A percentile compares a stretch with the other conserved stretches of the same genome.
Conservation (phyloP, 805 yeast genomes). For the Blastobotrys chiropterorum region DNA sequence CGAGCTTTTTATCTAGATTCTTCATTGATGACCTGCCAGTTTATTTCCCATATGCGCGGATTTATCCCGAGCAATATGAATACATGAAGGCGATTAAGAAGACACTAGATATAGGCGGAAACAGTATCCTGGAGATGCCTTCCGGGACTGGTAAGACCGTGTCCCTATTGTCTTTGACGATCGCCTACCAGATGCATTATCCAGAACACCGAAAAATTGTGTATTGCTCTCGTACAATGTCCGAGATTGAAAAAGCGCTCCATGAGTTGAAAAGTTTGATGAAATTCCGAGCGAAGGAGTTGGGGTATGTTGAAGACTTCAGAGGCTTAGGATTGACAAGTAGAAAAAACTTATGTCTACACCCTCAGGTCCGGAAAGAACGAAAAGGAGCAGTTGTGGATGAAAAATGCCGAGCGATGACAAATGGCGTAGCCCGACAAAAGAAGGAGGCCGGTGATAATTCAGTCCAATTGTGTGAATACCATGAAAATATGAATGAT, state of each 20-base stretch:
- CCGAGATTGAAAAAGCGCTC: constrained; percentile 95
- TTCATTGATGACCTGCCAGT: constrained; percentile 94
- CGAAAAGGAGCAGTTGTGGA: constrained; percentile 89
- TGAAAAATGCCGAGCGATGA: constrained; percentile 91
- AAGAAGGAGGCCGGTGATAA: constrained; percentile 55
- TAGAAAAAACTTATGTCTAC: constrained; percentile 89
- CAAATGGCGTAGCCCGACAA: constrained; percentile 80
- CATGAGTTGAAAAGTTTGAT: constrained; percentile 83
- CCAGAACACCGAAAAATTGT: constrained; percentile 92
- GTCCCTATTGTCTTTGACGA: constrained; percentile 81
- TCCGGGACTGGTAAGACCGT: constrained; percentile 99
- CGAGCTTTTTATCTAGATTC: constrained; percentile 43
- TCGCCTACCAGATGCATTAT: constrained; percentile 89
- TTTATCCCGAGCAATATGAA: constrained; percentile 97
- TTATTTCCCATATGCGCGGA: constrained; percentile 90
- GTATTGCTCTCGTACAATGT: constrained; percentile 99
- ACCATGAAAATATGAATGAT: constrained; percentile 83
- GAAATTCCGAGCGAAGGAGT: constrained; percentile 76
- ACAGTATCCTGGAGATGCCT: constrained; percentile 97
- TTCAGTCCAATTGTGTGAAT: constrained; percentile 67
- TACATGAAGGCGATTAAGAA: constrained; percentile 95
- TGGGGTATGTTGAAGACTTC: constrained; percentile 85
- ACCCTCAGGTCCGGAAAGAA: constrained; percentile 82
- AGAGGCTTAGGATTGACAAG: constrained; percentile 91
- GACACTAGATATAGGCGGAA: constrained; percentile 93